phyloP scores from a whole-genome alignment of 257 asterid genomes.

The Striga asiatica region DNA sequence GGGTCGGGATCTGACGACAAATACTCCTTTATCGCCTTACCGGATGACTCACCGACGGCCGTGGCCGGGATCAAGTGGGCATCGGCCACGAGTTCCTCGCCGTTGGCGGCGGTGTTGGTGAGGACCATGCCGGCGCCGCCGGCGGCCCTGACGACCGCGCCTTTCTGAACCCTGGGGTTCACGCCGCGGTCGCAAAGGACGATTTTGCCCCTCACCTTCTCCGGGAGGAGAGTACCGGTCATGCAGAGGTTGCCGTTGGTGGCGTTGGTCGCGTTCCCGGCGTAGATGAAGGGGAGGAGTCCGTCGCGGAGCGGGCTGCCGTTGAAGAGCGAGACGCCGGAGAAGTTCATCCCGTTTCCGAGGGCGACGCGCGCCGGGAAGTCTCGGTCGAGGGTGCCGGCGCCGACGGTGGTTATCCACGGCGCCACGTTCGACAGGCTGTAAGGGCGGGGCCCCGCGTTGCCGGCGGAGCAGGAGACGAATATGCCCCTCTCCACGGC shows the following conservation, averaged over 20 bases:
- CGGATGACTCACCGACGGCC: constrained; percentile 43
- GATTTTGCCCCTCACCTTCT: constrained; percentile 45
- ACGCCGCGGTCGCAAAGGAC: constrained; percentile 69
- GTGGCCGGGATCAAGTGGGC: constrained; percentile 61
- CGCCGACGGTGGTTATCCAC: constrained; percentile 91
- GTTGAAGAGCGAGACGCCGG: constrained; percentile 52
- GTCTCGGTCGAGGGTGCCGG: constrained; percentile 82
- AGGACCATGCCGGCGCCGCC: constrained; percentile 65
- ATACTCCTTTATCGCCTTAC: constrained; percentile 31
- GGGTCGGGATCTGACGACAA: constrained; percentile 34
- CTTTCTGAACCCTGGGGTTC: constrained; percentile 51
- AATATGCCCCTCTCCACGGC: constrained; percentile 84
- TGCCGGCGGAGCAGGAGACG: constrained; percentile 83
- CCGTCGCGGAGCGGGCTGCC: constrained; percentile 26
- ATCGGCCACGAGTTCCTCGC: constrained; percentile 75
- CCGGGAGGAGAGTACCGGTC: constrained; percentile 53
- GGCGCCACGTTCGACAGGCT: constrained; percentile 71
- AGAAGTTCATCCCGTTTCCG: constrained; percentile 59
- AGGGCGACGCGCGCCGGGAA: constrained; percentile 76
- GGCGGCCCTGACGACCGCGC: constrained; percentile 48
- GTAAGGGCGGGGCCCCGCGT: constrained; percentile 54
- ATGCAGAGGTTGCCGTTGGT: constrained; percentile 66
- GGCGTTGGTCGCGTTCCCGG: constrained; percentile 55
- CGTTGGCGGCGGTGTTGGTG: constrained; percentile 54
- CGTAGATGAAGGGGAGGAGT: constrained; percentile 63